Evolutionary conservation across 1,139 yeast genomes (phyloP).

Genomic region (Geotrichum europaeum): DNA sequence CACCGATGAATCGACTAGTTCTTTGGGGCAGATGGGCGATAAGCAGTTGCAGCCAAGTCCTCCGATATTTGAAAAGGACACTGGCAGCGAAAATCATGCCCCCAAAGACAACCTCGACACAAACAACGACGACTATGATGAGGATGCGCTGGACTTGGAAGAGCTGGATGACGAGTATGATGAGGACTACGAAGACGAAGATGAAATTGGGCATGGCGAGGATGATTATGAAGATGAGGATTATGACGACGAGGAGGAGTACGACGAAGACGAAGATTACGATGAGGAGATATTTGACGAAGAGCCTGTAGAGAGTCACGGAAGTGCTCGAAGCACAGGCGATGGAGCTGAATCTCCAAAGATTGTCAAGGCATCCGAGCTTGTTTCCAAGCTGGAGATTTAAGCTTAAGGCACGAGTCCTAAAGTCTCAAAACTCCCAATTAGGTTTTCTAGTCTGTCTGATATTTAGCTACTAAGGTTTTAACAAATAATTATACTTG

Average conservation of each 20-base stretch:
- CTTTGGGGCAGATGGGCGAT: slow-evolving; percentile 3
- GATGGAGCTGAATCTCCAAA: slow-evolving; percentile 6
- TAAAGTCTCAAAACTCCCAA: background rate
- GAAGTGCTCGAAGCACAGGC: slow-evolving; percentile 10
- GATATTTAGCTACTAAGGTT: background rate
- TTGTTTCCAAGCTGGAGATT: background rate
- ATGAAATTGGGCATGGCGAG: slow-evolving; percentile 19
- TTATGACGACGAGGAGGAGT: slow-evolving; percentile 19
- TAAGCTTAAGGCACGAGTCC: background rate
- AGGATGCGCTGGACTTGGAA: background rate
- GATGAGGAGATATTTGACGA: slow-evolving; percentile 23
- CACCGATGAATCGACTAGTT: background rate
- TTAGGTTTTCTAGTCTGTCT: too few species aligned
- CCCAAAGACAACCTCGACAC: background rate
- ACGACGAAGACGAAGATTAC: slow-evolving; percentile 21
- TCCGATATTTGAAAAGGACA: slow-evolving; percentile 16
- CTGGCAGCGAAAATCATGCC: background rate
- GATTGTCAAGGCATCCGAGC: background rate
- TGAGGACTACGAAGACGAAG: slow-evolving; percentile 25
- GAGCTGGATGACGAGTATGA: slow-evolving; percentile 17
- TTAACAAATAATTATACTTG: background rate
- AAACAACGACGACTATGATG: slow-evolving; percentile 4
- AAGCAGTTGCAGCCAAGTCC: slow-evolving; percentile 3
- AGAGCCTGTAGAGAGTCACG: slow-evolving; percentile 24
- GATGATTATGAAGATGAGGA: slow-evolving; percentile 15